A percentile compares a stretch with the other conserved stretches of the same genome.
Evolutionary conservation across 805 yeast species (phyloP).

Genomic region (Ogataea populi-albae): DNA sequence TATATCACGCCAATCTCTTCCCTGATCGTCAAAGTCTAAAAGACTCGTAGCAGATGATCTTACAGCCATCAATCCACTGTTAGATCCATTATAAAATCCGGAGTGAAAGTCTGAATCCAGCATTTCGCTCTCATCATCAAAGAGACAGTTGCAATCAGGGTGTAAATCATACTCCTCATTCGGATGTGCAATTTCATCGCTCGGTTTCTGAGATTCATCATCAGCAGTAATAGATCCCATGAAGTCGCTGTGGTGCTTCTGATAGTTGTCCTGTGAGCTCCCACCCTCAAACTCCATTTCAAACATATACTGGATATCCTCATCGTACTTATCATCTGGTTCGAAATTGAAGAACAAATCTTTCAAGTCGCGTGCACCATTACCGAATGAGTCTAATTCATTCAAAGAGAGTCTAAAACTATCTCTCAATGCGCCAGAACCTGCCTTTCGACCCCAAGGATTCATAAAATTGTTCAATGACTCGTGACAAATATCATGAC

Average conservation of each 20-base stretch:
- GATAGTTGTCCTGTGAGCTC: not conserved
- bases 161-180: conserved; percentile 29
- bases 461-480: conserved; percentile 59
- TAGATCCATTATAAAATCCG: too few species aligned
- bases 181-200: not conserved
- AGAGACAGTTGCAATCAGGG: conserved; percentile 39
- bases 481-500: conserved; percentile 58
- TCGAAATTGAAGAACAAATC: conserved; percentile 58
- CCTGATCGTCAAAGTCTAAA: conserved; percentile 55
- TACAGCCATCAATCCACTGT: conserved; percentile 35
- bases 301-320: conserved; percentile 44
- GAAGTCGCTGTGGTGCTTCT: not conserved
- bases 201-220: conserved; percentile 5
- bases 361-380: conserved; percentile 47
- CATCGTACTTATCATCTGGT: conserved; percentile 61
- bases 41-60: conserved; percentile 30
- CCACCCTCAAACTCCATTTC: too few species aligned
- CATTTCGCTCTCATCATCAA: too few species aligned
- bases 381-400: conserved; percentile 49
- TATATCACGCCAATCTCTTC: conserved; percentile 71
- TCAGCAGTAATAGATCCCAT: conserved; percentile 17
- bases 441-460: conserved; percentile 61
- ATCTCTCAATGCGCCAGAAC: conserved; percentile 56
- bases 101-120: too few species aligned
- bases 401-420: conserved; percentile 60